Evolutionary conservation across 805 yeast genomes (phyloP).

Genomic region (Soucietia sequanensis): DNA sequence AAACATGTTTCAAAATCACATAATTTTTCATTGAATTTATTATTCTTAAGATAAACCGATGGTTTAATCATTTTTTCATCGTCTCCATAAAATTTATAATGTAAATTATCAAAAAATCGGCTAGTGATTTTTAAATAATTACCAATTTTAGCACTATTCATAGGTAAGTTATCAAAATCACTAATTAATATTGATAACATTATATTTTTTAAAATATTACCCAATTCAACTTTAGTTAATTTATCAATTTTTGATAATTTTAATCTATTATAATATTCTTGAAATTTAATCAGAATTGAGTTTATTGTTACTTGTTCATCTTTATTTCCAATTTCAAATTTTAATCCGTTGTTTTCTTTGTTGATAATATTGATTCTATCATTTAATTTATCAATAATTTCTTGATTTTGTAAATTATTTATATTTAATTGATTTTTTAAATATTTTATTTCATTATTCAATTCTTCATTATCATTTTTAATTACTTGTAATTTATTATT

Average conservation of each 20-base stretch:
- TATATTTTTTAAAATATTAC: conserved; percentile 30
- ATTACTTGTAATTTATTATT: conserved; percentile 12
- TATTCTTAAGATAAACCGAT: conserved; percentile 23
- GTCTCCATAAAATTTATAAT: conserved; percentile 21
- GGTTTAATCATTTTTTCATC: conserved; percentile 23
- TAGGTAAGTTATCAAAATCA: conserved; percentile 25
- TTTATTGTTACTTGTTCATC: conserved; percentile 11
- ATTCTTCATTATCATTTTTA: conserved; percentile 14
- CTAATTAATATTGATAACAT: conserved; percentile 34
- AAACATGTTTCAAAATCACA: neutral
- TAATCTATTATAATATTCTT: conserved; percentile 21
- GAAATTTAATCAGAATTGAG: conserved; percentile 19
- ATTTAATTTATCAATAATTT: neutral
- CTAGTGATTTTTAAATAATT: conserved; percentile 21
- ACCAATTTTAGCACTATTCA: conserved; percentile 24
- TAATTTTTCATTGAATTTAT: neutral
- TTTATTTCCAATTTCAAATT: conserved; percentile 14
- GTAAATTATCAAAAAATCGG: conserved; percentile 32
- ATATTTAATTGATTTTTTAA: conserved; percentile 1
- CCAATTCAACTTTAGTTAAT: conserved; percentile 24
- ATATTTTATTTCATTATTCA: conserved; percentile 16
- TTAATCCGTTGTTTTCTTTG: conserved; percentile 4
- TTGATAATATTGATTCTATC: neutral
- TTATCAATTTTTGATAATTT: conserved; percentile 29
- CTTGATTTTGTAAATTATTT: too few relatives aligned